Percentiles rank a stretch among this genome's conserved stretches.
These are phyloP conservation scores for Xylariaceae sp. DNA, from an alignment of 2,329 filamentous ascomycete genomes.

Conservation along the genomic window DNA sequence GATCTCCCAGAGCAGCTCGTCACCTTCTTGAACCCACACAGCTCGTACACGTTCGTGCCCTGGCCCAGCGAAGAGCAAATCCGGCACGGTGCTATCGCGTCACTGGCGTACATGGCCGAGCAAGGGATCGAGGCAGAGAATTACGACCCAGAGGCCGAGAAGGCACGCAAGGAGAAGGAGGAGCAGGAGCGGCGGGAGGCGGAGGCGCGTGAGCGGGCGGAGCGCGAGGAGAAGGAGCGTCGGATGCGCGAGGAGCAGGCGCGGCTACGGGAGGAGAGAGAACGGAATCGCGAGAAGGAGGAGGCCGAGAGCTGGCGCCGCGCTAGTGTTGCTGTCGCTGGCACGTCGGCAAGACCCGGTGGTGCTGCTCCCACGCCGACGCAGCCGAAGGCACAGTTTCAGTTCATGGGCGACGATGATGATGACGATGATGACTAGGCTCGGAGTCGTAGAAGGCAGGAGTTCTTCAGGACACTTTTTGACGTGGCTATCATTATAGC, in stretches of 20 bases:
- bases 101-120: slow-evolving; percentile 57
- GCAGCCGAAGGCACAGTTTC: slow-evolving; percentile 46
- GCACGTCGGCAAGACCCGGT: slow-evolving; percentile 5
- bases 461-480: neutral
- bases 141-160: slow-evolving; percentile 53
- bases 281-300: slow-evolving; percentile 40
- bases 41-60: slow-evolving; percentile 61
- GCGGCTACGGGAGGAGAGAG: slow-evolving; percentile 27
- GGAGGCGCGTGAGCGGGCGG: slow-evolving; percentile 44
- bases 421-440: slow-evolving; percentile 38
- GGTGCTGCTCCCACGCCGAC: slow-evolving; percentile 20
- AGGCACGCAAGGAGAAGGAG: slow-evolving; percentile 43
- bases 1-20: slow-evolving; percentile 46
- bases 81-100: slow-evolving; percentile 60
- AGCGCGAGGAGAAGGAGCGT: slow-evolving; percentile 43
- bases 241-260: slow-evolving; percentile 39
- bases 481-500: no score
- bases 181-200: slow-evolving; percentile 45
- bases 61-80: slow-evolving; percentile 73
- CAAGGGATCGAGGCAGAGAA: slow-evolving; percentile 56
- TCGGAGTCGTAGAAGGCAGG: no score
- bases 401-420: slow-evolving; percentile 50
- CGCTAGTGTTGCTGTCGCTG: slow-evolving; percentile 15
- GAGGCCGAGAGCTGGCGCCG: slow-evolving; percentile 28
- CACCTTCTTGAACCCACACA: slow-evolving; percentile 50